Evolutionary conservation across 768 basidiomycete species (phyloP), one percentile per base, ranked within the genome.

Genomic region (Coprinopsis marcescibilis): DNA sequence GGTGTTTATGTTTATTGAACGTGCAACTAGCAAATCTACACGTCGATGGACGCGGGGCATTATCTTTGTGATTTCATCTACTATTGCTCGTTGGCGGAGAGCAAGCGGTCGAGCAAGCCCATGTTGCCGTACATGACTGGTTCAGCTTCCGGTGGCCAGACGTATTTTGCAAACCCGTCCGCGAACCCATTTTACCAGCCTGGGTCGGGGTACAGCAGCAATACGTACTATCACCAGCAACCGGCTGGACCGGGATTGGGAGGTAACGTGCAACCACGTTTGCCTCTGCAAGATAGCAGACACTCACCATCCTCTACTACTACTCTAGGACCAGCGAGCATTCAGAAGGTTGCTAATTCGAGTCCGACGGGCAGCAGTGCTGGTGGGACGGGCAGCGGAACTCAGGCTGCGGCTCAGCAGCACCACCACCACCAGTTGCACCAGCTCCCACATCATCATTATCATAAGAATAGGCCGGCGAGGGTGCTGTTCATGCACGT

Each of bases 61-160:
- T 89, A 80, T 60, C 64, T 87, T 10, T 85, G 81, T 58, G 85
- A 88, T 64, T 88, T 83, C 60, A 75, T 82, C 49, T 85, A 83
- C 60, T 89, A 84, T 56, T 82, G 83, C 57, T 85, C 83, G 8
- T 71, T 87, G 21, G 83, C 83, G 3, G 85, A 86, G 58, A 73
- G 77, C 21, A 77, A 73, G 56, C 76, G 81, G 2, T 68, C 62
- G 15, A 65, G 67, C 1, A 72, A 72, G 29, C 30, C 41, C 40
- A 64, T 37, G 32, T 21, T 39, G 17, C 50, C 34, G 13, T 46
- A 41, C 43, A 46, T 42, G 35, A 43, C 40, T 32, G 39, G 39
- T 25, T 40, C 32, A 11, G 26, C 36, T 23, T 48, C 42, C 45
- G 27, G n/a, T n/a, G n/a, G n/a, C n/a, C n/a, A n/a, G n/a, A n/a